Evolutionary conservation across 768 basidiomycete genomes (phyloP).

Genomic region (Sporobolomyces phaffii): DNA sequence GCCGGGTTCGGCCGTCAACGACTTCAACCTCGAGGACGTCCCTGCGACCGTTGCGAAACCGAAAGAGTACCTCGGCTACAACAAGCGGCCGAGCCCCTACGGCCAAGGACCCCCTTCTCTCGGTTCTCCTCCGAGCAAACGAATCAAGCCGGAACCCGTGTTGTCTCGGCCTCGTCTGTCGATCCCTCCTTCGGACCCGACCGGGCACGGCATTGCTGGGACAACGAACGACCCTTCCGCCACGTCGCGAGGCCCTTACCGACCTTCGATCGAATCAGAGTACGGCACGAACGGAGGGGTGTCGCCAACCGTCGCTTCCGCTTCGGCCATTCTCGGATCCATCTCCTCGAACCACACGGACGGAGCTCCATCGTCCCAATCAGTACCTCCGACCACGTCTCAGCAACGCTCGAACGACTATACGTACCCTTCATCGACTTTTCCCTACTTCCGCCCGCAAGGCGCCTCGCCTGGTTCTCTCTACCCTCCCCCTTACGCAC

Average conservation of each 20-base stretch:
- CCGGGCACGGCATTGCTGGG: no score
- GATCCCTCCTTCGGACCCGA: not conserved
- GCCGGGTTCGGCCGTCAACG: not conserved
- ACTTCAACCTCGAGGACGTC: slow-evolving; percentile 34
- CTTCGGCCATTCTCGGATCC: slow-evolving; percentile 40
- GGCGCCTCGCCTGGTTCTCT: not conserved
- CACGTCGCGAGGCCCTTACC: slow-evolving; percentile 11
- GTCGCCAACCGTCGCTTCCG: slow-evolving; percentile 40
- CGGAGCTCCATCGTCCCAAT: no score
- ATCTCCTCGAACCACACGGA: slow-evolving; percentile 17
- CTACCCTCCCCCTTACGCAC: slow-evolving; percentile 3
- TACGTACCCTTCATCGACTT: no score
- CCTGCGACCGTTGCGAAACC: slow-evolving; percentile 1
- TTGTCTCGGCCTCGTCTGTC: not conserved
- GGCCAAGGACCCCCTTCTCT: not conserved
- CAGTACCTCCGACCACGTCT: no score
- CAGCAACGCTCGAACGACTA: no score
- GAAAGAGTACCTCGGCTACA: not conserved
- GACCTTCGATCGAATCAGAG: slow-evolving; percentile 17
- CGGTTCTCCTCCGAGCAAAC: not conserved
- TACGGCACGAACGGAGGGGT: slow-evolving; percentile 20
- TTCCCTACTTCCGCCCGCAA: not conserved
- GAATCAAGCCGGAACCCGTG: not conserved
- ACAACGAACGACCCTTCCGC: slow-evolving; percentile 19
- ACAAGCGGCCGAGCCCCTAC: not conserved